Evolutionary conservation across 2,329 filamentous ascomycete species (phyloP).

Genomic region (Chaetomium olivaceum): DNA sequence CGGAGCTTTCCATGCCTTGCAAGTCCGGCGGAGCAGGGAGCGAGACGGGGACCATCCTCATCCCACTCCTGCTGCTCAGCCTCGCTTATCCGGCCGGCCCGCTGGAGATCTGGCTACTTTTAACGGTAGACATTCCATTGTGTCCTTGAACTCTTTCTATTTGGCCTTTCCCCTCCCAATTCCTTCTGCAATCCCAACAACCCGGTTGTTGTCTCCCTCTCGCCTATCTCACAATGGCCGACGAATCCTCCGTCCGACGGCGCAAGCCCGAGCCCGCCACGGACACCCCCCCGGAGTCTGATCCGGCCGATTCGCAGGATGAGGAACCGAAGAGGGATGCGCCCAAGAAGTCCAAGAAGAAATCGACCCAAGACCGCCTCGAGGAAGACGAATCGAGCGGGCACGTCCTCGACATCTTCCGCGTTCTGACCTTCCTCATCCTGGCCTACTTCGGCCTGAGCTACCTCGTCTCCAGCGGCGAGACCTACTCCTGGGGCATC

Average conservation of each 20-base stretch:
- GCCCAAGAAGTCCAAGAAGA: conserved; percentile 35
- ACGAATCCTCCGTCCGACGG: conserved; percentile 30
- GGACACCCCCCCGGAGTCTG: conserved; percentile 14
- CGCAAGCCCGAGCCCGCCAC: conserved; percentile 32
- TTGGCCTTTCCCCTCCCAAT: neutral
- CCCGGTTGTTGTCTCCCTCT: neutral
- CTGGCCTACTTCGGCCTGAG: conserved; percentile 69
- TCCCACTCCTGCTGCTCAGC: conserved; percentile 18
- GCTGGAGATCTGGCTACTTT: conserved; percentile 27
- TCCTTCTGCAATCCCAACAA: neutral
- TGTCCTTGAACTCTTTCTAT: neutral
- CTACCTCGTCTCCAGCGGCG: conserved; percentile 72
- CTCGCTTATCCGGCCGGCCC: conserved; percentile 26
- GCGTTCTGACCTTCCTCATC: conserved; percentile 66
- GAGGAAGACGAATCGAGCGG: conserved; percentile 65
- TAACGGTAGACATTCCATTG: neutral
- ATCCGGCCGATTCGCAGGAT: conserved; percentile 21
- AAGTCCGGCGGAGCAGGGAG: neutral
- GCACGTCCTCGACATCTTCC: conserved; percentile 61
- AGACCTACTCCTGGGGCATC: conserved; percentile 68
- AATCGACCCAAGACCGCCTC: conserved; percentile 34
- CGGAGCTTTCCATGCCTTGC: conserved; percentile 16
- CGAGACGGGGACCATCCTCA: neutral
- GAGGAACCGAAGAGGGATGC: conserved; percentile 30
- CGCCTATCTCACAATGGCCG: conserved; percentile 24